phyloP scores from a whole-genome alignment of 192 early-diverging fungal species.

The Backusella tarrabulga region DNA sequence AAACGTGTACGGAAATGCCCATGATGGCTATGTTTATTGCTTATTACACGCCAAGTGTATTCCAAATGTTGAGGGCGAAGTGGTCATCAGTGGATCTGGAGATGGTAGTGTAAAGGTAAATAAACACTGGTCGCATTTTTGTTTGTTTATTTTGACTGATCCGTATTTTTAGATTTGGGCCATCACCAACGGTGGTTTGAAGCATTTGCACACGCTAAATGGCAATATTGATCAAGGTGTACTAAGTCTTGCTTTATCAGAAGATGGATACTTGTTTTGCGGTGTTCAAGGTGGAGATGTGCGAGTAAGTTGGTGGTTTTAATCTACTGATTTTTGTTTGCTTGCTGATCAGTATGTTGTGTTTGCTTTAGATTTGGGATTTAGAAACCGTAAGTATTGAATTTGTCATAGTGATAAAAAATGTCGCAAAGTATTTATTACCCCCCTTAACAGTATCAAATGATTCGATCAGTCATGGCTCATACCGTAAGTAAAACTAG shows the following conservation, averaged over 20 bases:
- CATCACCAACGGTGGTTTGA: conserved; percentile 23
- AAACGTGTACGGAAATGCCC: conserved; percentile 57
- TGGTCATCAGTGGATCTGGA: conserved; percentile 60
- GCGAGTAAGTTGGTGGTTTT: conserved; percentile 33
- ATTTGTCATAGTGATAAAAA: conserved; percentile 31
- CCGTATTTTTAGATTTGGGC: conserved; percentile 28
- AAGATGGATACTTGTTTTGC: conserved; percentile 69
- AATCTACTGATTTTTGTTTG: not conserved
- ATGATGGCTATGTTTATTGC: conserved; percentile 75
- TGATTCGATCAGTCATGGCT: conserved; percentile 54
- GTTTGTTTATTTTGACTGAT: not conserved
- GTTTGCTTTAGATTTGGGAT: conserved; percentile 58
- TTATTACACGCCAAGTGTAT: conserved; percentile 49
- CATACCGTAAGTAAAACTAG: conserved; percentile 40
- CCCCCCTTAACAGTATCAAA: conserved; percentile 32
- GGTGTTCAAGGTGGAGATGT: conserved; percentile 74
- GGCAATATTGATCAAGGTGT: conserved; percentile 50
- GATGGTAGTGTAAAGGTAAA: conserved; percentile 67
- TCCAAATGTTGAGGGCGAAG: conserved; percentile 50
- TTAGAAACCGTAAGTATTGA: conserved; percentile 55
- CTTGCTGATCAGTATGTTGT: not conserved
- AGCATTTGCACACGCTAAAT: conserved; percentile 29
- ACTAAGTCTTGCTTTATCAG: conserved; percentile 60
- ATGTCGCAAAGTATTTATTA: conserved; percentile 19
- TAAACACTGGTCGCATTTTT: not conserved